Evolutionary conservation across 2,329 filamentous ascomycete genomes (phyloP), one percentile per base, ranked within the genome.

Genomic region (Zymoseptoria tritici): DNA sequence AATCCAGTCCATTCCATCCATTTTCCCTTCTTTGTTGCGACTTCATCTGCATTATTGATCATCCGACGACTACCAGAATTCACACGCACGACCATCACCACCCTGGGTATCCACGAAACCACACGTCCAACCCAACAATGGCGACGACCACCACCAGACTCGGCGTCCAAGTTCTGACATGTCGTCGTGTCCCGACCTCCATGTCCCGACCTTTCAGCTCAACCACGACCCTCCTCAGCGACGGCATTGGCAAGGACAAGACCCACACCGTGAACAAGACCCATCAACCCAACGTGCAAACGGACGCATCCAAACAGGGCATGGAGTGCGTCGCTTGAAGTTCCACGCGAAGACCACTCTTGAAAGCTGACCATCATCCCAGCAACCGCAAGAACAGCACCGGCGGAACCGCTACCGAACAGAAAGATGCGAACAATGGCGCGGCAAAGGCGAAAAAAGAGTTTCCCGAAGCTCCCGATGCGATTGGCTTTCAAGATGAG

Each of bases 401-500:
- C 0, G 76, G 77, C 53, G 78, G 78, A 21, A 62, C 70, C 21
- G 77, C 79, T 19, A 77, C 76, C 0, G 68, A 72, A 46, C 61
- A 73, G 31, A 70, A 59, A 21, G 78, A 80, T 60, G 69, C 70
- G 24, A 67, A 70, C 22, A 71, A 73, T 22, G 73, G 70, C 29
- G 72, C 67, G 53, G 63, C 67, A 24, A 75, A 75, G 68, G 75
- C 77, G 24, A 80, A 80, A 72, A 68, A 77, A 57, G 77, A 79
- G 57, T 72, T 76, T 57, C 79, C 79, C 2, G 79, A 79, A 67
- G 74, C 77, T 13, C 78, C 79, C 0, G 77, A 76, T 54, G 74
- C 74, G 5, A 79, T 81, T 65, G 79, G 79, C 0, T 79, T 81
- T 75, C 77, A 80, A 68, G 78, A 80, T 67, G 78, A 81, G 73